Evolutionary conservation across 768 basidiomycete genomes (phyloP), one percentile per base, ranked within the genome.

Genomic region (Tricholoma terreum): DNA sequence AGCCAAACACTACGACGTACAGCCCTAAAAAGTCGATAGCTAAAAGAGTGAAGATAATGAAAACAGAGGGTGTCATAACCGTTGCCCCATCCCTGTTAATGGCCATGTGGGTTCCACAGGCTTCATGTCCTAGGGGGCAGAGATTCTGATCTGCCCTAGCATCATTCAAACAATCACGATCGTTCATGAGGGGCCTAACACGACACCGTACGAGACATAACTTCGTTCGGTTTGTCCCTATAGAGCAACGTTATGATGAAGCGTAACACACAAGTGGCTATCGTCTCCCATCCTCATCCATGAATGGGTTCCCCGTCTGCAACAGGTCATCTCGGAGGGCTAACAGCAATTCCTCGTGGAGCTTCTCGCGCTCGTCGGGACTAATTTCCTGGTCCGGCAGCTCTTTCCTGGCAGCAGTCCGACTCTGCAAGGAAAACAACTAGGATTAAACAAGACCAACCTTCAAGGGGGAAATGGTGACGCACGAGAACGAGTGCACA

Each of bases 311-410:
- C 12, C 86, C 89, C 8, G 79, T 83, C 69, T 92, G 89, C 59
- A 90, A 68, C 1, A 93, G 77, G 65, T 96, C 90, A 67, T 98
- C 97, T 68, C 94, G 88, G 7, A 98, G 78, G 0, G 94, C 90
- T 61, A 94, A 92, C 30, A 98, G 78, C 0, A 93, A 92, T 64
- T 93, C 93, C 66, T 98, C 95, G 72, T 98, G 98, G 35, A 96
- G 77, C 69, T 89, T 90, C 77, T 97, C 93, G 69, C 94, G 95
- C 66, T 92, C 89, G 61, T 89, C 83, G 0, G 90, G 86, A 27
- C 82, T 82, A 43, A 79, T 78, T 36, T 85, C 87, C 67, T 89
- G 84, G 66, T 93, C 92, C 11, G 91, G 75, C 0, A 98, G 80
- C 67, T 98, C 96, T 65, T 94, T 93, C 46, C 89, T 81, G 1